These are phyloP conservation scores for Xylariaceae sp. DNA, from an alignment of 2,329 filamentous ascomycete species.

Conservation along the genomic window DNA sequence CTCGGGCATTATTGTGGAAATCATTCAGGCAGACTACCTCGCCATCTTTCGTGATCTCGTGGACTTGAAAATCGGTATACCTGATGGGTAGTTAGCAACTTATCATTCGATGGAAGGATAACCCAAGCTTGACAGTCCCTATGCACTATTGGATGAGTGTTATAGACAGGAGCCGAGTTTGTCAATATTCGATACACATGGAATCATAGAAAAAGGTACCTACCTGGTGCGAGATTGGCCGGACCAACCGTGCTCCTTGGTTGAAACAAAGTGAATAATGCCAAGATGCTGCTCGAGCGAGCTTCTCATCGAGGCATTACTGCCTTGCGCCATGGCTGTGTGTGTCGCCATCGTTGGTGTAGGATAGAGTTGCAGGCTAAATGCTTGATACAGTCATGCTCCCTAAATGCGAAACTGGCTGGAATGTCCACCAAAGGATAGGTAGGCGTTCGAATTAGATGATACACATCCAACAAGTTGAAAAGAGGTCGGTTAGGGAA, in stretches of 20 bases:
- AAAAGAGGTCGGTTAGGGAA: neutral
- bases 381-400: neutral
- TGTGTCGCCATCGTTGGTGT: constrained; percentile 42
- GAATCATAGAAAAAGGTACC: constrained; percentile 10
- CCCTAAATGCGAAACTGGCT: neutral
- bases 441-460: neutral
- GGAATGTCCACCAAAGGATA: neutral
- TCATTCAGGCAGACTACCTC: constrained; percentile 74
- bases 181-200: neutral
- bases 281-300: constrained; percentile 46
- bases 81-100: constrained; percentile 47
- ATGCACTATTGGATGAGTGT: neutral
- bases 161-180: neutral
- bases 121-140: neutral
- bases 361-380: neutral
- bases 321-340: constrained; percentile 46
- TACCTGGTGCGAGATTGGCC: constrained; percentile 55
- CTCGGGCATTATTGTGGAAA: constrained; percentile 45
- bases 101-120: neutral
- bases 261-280: constrained; percentile 50
- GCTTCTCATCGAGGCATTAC: constrained; percentile 40
- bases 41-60: constrained; percentile 82
- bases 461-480: neutral
- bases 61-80: constrained; percentile 92
- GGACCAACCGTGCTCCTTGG: constrained; percentile 50